Evolutionary conservation across 176 grass and related monocot genomes (phyloP).

Genomic region (Bonia amplexicaulis): DNA sequence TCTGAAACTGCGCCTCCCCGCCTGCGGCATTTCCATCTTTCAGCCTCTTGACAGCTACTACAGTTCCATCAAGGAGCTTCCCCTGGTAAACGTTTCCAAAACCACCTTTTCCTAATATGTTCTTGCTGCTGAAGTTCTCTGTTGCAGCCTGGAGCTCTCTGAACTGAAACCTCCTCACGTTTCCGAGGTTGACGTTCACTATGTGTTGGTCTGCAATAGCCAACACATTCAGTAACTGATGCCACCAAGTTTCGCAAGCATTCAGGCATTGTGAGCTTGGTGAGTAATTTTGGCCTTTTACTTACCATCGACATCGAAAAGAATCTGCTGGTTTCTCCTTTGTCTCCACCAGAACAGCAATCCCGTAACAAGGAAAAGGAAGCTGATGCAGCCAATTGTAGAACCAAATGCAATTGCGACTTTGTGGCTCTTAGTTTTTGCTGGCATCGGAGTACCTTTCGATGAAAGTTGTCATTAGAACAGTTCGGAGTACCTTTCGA

Average conservation of each 20-base stretch:
- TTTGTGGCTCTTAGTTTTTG: slow-evolving; percentile 48
- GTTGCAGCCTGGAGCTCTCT: slow-evolving; percentile 79
- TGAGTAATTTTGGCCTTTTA: slow-evolving; percentile 7
- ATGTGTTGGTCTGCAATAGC: slow-evolving; percentile 53
- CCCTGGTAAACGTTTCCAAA: slow-evolving; percentile 77
- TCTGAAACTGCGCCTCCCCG: slow-evolving; percentile 71
- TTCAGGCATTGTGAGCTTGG: background rate
- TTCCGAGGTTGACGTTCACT: slow-evolving; percentile 54
- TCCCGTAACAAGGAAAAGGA: slow-evolving; percentile 44
- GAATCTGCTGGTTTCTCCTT: slow-evolving; percentile 47
- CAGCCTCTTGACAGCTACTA: slow-evolving; percentile 69
- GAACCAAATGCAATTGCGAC: slow-evolving; percentile 60
- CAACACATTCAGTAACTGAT: slow-evolving; percentile 17
- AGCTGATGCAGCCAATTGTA: slow-evolving; percentile 41
- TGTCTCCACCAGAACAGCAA: slow-evolving; percentile 66
- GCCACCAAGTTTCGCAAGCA: background rate
- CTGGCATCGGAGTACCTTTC: slow-evolving; percentile 35
- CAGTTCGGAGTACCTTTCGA: slow-evolving; percentile 29
- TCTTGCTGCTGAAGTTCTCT: slow-evolving; percentile 76
- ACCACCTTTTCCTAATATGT: slow-evolving; percentile 70
- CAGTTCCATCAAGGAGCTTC: slow-evolving; percentile 55
- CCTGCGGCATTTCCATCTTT: slow-evolving; percentile 78
- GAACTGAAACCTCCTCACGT: slow-evolving; percentile 68
- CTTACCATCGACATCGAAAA: slow-evolving; percentile 61
- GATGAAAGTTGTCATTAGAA: slow-evolving; percentile 20